Conservation (phyloP, 169 alveolate species). For the Toxoplasma gondii region DNA sequence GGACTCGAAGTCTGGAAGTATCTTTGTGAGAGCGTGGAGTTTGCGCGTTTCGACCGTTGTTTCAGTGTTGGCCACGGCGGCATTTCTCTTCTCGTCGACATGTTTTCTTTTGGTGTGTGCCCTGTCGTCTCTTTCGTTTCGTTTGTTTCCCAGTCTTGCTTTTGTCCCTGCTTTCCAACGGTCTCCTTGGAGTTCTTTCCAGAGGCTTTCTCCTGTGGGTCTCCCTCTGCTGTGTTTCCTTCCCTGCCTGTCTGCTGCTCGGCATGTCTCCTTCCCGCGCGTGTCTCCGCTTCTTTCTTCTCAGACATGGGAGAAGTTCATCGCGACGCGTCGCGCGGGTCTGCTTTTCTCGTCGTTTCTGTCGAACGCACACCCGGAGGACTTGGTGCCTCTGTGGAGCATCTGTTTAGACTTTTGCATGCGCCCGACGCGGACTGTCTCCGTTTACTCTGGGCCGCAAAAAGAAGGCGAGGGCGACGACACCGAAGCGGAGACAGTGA, state of each 20-base stretch:
- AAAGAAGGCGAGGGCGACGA: not conserved
- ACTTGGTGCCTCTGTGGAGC: not conserved
- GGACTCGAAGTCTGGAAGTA: too few species aligned
- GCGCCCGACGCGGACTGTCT: not conserved
- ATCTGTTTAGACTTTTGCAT: not conserved
- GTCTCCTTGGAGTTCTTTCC: not conserved
- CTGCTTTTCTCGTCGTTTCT: conserved; percentile 8
- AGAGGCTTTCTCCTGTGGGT: too few species aligned
- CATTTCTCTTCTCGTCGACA: too few species aligned
- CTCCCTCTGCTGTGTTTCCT: too few species aligned
- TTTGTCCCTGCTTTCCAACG: not conserved
- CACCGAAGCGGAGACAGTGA: not conserved
- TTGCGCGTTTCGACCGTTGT: too few species aligned
- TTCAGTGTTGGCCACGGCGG: too few species aligned
- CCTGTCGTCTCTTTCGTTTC: not conserved
- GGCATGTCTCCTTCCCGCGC: too few species aligned
- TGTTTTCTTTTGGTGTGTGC: not conserved
- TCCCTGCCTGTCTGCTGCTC: too few species aligned
- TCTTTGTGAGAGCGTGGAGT: too few species aligned
- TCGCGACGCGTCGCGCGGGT: not conserved
- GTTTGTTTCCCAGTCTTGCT: not conserved
- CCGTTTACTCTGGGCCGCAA: not conserved
- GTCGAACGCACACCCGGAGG: conserved; percentile 14
- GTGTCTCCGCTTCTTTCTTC: not conserved
- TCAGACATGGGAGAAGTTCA: not conserved